Conservation (phyloP, 2,329 filamentous ascomycete species). For the Aspergillus ustus region DNA sequence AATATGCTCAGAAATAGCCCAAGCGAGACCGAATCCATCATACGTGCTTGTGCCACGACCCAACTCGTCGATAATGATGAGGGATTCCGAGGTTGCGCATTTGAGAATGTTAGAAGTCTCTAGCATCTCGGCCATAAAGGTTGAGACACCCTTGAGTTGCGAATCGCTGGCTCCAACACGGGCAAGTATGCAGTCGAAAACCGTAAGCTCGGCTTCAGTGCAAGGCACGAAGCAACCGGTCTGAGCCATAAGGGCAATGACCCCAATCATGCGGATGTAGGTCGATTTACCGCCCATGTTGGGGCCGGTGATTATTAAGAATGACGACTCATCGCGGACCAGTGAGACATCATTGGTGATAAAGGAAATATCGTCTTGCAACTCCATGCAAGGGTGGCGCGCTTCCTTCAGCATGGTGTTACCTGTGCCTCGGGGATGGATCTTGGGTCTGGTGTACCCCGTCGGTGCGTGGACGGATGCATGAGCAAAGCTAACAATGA, state of each 20-base stretch:
- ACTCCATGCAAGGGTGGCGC: constrained; percentile 95
- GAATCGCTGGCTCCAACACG: constrained; percentile 95
- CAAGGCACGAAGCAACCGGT: constrained; percentile 96
- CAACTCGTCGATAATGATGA: constrained; percentile 98
- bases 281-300: constrained; percentile 99
- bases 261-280: constrained; percentile 95
- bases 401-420: constrained; percentile 90
- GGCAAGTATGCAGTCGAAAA: constrained; percentile 96
- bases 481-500: constrained; percentile 92
- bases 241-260: constrained; percentile 96
- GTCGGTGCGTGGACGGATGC: constrained; percentile 90
- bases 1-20: constrained; percentile 98
- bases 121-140: constrained; percentile 99
- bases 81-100: constrained; percentile 88
- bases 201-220: constrained; percentile 83
- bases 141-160: constrained; percentile 95
- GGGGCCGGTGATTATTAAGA: constrained; percentile 94
- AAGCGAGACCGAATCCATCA: constrained; percentile 97
- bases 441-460: constrained; percentile 86
- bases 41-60: constrained; percentile 97
- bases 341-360: constrained; percentile 96
- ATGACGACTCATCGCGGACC: constrained; percentile 77
- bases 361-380: constrained; percentile 98
- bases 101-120: constrained; percentile 99
- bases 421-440: constrained; percentile 85